phyloP scores from a whole-genome alignment of 805 yeast species.

The Suhomyces emberorum region DNA sequence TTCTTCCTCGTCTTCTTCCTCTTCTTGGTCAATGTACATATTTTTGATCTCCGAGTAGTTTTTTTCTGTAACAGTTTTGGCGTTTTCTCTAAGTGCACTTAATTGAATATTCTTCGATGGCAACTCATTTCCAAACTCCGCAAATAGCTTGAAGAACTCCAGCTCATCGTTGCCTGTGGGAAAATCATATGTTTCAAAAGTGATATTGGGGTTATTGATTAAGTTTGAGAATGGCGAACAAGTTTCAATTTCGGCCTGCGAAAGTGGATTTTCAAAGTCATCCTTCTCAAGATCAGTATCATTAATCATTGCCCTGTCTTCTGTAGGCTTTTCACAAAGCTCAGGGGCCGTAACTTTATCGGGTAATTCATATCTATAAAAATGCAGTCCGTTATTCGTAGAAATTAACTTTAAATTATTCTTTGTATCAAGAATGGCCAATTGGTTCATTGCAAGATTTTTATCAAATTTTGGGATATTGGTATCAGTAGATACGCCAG shows the following conservation, averaged over 20 bases:
- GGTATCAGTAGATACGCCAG: neutral
- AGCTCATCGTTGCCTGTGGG: slow-evolving; percentile 11
- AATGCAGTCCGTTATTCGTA: slow-evolving; percentile 36
- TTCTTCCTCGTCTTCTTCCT: too few species aligned
- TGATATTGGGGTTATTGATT: slow-evolving; percentile 27
- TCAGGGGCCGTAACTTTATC: slow-evolving; percentile 11
- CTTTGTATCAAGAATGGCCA: slow-evolving; percentile 31
- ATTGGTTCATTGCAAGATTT: slow-evolving; percentile 19
- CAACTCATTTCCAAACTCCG: slow-evolving; percentile 22
- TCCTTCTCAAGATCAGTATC: neutral
- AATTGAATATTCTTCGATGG: slow-evolving; percentile 6
- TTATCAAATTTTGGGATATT: neutral
- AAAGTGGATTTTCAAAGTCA: slow-evolving; percentile 30
- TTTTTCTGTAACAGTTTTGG: neutral
- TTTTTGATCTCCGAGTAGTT: neutral
- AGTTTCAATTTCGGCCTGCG: slow-evolving; percentile 57
- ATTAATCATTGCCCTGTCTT: neutral
- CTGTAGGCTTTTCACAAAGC: neutral
- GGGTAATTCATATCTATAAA: slow-evolving; percentile 43
- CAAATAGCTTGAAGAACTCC: slow-evolving; percentile 18
- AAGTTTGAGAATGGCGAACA: slow-evolving; percentile 39
- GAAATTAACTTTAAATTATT: slow-evolving; percentile 32
- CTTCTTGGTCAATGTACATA: slow-evolving; percentile 4
- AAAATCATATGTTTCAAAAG: slow-evolving; percentile 28
- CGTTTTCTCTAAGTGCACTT: neutral